Conservation (phyloP, 768 basidiomycete species). For the Flagelloscypha sp. region DNA sequence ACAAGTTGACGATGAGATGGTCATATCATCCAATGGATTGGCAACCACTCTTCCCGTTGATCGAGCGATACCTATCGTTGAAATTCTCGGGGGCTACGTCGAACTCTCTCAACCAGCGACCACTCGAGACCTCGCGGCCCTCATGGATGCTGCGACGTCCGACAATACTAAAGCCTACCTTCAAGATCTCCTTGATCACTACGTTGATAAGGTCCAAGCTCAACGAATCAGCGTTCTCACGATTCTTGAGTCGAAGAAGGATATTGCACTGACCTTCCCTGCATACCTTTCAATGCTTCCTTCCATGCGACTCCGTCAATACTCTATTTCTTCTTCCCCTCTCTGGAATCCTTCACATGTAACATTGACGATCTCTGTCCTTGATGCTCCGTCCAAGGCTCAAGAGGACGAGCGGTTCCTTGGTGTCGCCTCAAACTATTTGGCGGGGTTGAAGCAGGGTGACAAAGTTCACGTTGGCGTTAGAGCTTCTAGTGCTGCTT, state of each 20-base stretch:
- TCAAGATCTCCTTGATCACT: slow-evolving; percentile 20
- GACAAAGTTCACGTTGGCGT: slow-evolving; percentile 36
- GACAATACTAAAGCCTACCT: slow-evolving; percentile 21
- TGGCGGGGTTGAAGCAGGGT: slow-evolving; percentile 30
- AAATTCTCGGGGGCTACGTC: slow-evolving; percentile 35
- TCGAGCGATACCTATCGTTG: slow-evolving; percentile 26
- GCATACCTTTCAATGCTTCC: slow-evolving; percentile 35
- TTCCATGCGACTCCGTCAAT: slow-evolving; percentile 40
- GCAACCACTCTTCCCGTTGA: slow-evolving; percentile 33
- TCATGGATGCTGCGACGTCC: slow-evolving; percentile 19
- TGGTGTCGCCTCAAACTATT: slow-evolving; percentile 39
- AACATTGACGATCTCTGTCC: slow-evolving; percentile 37
- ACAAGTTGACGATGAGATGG: slow-evolving; percentile 31
- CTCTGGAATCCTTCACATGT: slow-evolving; percentile 33
- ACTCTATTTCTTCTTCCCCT: slow-evolving; percentile 44
- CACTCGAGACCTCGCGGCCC: slow-evolving; percentile 27
- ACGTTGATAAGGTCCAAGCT: slow-evolving; percentile 25
- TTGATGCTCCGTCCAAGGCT: slow-evolving; percentile 29
- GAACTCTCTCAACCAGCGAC: slow-evolving; percentile 42
- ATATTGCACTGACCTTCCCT: slow-evolving; percentile 26
- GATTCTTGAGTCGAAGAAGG: slow-evolving; percentile 29
- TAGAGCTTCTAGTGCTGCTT: slow-evolving; percentile 27
- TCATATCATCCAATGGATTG: slow-evolving; percentile 25
- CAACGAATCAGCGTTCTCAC: slow-evolving; percentile 33
- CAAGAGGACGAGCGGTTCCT: slow-evolving; percentile 27